These are phyloP conservation scores for Albugo candida DNA, from an alignment of 352 stramenopile genomes.

Conservation along the genomic window DNA sequence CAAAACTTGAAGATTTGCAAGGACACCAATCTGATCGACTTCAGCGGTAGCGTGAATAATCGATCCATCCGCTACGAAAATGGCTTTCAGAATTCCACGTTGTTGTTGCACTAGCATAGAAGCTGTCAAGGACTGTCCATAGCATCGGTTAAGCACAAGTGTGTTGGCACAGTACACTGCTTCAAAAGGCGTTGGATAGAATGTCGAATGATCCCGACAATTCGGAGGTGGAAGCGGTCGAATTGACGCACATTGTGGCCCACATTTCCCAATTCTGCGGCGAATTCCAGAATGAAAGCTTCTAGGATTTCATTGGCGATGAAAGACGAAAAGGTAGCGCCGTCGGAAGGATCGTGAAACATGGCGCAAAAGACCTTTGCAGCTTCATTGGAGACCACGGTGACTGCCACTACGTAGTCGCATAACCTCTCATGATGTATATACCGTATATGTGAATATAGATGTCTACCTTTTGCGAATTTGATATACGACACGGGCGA, in stretches of 20 bases:
- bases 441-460: background rate
- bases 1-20: slow-evolving; percentile 79
- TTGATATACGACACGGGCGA: slow-evolving; percentile 83
- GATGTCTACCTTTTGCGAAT: slow-evolving; percentile 39
- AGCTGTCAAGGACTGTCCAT: background rate
- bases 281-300: slow-evolving; percentile 64
- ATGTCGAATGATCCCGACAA: slow-evolving; percentile 62
- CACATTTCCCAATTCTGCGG: slow-evolving; percentile 49
- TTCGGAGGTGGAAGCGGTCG: slow-evolving; percentile 75
- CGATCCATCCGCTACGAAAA: slow-evolving; percentile 73
- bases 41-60: slow-evolving; percentile 69
- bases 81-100: slow-evolving; percentile 71
- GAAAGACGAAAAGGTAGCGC: slow-evolving; percentile 63
- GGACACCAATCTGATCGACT: slow-evolving; percentile 79
- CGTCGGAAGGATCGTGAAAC: slow-evolving; percentile 76
- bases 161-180: slow-evolving; percentile 22
- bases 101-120: slow-evolving; percentile 56
- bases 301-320: slow-evolving; percentile 76
- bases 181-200: slow-evolving; percentile 66
- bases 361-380: slow-evolving; percentile 84
- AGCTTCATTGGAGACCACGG: slow-evolving; percentile 73
- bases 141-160: background rate
- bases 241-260: slow-evolving; percentile 85
- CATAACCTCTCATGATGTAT: background rate
- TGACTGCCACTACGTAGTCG: slow-evolving; percentile 45